These are phyloP conservation scores for Protoeuglena noctilucae DNA, from an alignment of 139 green algal genomes.

Conservation along the genomic window DNA sequence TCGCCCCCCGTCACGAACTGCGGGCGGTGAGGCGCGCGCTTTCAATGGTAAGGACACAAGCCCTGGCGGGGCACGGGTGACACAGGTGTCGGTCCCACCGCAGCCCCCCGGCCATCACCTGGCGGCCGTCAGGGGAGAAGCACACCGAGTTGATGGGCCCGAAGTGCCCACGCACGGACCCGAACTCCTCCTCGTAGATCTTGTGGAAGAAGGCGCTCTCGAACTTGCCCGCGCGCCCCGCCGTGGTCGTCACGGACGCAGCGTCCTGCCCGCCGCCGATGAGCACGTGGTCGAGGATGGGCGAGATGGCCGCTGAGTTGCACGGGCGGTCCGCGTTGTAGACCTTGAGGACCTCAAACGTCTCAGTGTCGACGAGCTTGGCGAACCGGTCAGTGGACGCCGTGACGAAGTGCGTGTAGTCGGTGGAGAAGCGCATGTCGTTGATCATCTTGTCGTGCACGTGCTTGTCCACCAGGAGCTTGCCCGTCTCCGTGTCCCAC, in stretches of 20 bases:
- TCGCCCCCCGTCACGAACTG: constrained; percentile 57
- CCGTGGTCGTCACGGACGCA: constrained; percentile 74
- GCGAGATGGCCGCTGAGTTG: constrained; percentile 78
- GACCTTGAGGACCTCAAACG: constrained; percentile 75
- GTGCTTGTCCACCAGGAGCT: constrained; percentile 29
- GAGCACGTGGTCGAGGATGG: constrained; percentile 82
- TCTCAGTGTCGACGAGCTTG: constrained; percentile 68
- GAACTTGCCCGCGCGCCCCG: constrained; percentile 74
- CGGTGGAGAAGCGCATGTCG: constrained; percentile 48
- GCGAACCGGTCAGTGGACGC: constrained; percentile 79
- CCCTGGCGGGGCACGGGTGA: background rate
- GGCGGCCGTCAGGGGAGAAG: constrained; percentile 72
- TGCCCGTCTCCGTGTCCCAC: constrained; percentile 17
- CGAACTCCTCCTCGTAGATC: constrained; percentile 92
- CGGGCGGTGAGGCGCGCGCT: no score
- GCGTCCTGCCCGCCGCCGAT: constrained; percentile 85
- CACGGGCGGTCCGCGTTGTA: constrained; percentile 76
- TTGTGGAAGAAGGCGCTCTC: constrained; percentile 96
- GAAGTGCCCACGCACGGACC: constrained; percentile 89
- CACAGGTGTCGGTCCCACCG: background rate
- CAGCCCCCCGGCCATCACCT: constrained; percentile 48
- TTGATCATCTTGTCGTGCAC: constrained; percentile 73
- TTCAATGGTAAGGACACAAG: background rate
- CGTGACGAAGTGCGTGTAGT: constrained; percentile 86
- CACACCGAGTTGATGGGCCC: constrained; percentile 66